Conservation (phyloP, 73 alveolate genomes). For the Halteria grandinella region DNA sequence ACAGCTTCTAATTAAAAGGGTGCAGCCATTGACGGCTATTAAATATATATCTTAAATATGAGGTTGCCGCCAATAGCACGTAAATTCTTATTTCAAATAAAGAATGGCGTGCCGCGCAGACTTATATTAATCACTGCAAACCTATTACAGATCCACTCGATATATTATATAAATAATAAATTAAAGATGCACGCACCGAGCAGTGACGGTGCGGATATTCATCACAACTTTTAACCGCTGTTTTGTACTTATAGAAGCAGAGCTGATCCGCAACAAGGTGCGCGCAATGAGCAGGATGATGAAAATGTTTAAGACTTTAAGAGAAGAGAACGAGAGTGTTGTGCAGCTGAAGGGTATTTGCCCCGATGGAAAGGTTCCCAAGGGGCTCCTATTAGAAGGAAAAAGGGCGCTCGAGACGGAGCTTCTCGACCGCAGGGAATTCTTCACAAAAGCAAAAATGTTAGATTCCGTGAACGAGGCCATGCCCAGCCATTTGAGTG, state of each 20-base stretch:
- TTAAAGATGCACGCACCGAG: conserved; percentile 36
- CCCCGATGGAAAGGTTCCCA: conserved; percentile 86
- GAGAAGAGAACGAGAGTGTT: conserved; percentile 78
- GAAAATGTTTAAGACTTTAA: conserved; percentile 76
- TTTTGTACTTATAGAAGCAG: conserved; percentile 55
- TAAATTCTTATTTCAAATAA: too few species aligned
- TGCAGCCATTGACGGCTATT: too few species aligned
- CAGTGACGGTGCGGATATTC: conserved; percentile 59
- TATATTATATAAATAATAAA: too few species aligned
- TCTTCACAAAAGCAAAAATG: conserved; percentile 43
- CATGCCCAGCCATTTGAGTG: too few species aligned
- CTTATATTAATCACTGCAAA: too few species aligned
- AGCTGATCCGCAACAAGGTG: conserved; percentile 72
- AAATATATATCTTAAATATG: too few species aligned
- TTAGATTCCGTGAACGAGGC: conserved; percentile 37
- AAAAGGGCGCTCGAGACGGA: conserved; percentile 69
- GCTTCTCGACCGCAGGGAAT: conserved; percentile 6
- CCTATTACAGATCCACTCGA: too few species aligned
- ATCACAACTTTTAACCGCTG: too few species aligned
- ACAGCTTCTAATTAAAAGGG: too few species aligned
- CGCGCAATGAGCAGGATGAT: conserved; percentile 73
- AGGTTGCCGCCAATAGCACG: too few species aligned
- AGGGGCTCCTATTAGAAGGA: conserved; percentile 84
- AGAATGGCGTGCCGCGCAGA: too few species aligned
- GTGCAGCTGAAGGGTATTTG: conserved; percentile 74